Conservation (phyloP, 305 asterid species). For the Fraxinus velutina region DNA sequence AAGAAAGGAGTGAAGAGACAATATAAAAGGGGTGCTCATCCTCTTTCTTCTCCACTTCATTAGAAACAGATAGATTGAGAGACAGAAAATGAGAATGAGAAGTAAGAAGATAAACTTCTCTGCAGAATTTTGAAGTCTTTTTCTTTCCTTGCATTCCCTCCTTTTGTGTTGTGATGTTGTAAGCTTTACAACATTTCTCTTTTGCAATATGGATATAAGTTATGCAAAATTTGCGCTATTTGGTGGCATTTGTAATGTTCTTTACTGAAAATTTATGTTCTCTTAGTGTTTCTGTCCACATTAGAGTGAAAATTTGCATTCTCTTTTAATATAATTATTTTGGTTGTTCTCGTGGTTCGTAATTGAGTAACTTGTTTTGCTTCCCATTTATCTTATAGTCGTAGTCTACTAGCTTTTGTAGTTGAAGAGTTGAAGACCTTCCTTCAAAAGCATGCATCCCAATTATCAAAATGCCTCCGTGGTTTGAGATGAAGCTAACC, state of each 20-base stretch:
- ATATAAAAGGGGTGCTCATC: conserved; percentile 80
- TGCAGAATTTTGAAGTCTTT: conserved; percentile 20
- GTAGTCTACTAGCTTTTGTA: background rate
- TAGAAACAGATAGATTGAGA: conserved; percentile 35
- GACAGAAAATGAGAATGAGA: conserved; percentile 36
- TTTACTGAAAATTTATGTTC: background rate
- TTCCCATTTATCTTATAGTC: background rate
- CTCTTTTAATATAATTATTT: no score
- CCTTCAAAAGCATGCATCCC: background rate
- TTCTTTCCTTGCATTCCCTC: conserved; percentile 13
- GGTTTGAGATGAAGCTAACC: background rate
- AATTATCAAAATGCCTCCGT: background rate
- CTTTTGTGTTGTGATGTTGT: conserved; percentile 45
- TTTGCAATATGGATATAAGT: conserved; percentile 37
- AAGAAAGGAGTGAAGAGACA: conserved; percentile 96
- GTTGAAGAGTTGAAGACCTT: background rate
- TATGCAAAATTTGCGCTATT: conserved; percentile 25
- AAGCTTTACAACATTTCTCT: conserved; percentile 43
- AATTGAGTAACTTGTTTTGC: background rate
- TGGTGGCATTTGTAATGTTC: background rate
- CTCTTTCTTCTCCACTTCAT: conserved; percentile 76
- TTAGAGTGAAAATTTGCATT: background rate
- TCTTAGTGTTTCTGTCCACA: background rate
- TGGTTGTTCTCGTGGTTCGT: background rate
- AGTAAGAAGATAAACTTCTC: conserved; percentile 41